Conservation (phyloP, 192 early-diverging fungal genomes). For the Rhizophagus sp. region DNA sequence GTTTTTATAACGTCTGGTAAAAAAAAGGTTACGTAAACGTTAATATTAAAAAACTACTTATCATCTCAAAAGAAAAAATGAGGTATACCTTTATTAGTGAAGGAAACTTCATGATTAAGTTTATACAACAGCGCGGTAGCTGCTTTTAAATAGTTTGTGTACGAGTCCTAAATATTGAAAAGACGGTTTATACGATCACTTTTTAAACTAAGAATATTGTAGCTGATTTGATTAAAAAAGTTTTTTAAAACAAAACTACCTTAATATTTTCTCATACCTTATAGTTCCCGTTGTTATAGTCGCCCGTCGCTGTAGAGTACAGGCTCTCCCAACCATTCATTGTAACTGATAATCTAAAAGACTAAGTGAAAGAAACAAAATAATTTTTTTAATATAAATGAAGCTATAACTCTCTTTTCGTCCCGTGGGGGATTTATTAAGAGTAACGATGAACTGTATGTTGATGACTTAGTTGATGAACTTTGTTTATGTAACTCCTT, state of each 20-base stretch:
- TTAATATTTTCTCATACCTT: slow-evolving; percentile 8
- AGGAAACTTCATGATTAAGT: slow-evolving; percentile 14
- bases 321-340: slow-evolving; percentile 27
- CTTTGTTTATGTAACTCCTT: too few species aligned
- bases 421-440: too few species aligned
- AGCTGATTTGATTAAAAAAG: not conserved
- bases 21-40: not conserved
- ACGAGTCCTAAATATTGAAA: slow-evolving; percentile 16
- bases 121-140: slow-evolving; percentile 16
- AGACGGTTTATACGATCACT: not conserved
- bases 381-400: not conserved
- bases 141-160: slow-evolving; percentile 20
- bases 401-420: too few species aligned
- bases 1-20: slow-evolving; percentile 16
- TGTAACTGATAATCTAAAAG: not conserved
- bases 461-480: too few species aligned
- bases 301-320: not conserved
- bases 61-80: not conserved
- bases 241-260: slow-evolving; percentile 1
- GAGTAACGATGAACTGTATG: too few species aligned
- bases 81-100: slow-evolving; percentile 7
- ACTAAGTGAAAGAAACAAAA: not conserved
- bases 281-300: slow-evolving; percentile 15
- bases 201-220: not conserved
- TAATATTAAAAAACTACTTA: not conserved